These are phyloP conservation scores for Fusarium ramigenum DNA, from an alignment of 2,329 filamentous ascomycete species.

Conservation along the genomic window DNA sequence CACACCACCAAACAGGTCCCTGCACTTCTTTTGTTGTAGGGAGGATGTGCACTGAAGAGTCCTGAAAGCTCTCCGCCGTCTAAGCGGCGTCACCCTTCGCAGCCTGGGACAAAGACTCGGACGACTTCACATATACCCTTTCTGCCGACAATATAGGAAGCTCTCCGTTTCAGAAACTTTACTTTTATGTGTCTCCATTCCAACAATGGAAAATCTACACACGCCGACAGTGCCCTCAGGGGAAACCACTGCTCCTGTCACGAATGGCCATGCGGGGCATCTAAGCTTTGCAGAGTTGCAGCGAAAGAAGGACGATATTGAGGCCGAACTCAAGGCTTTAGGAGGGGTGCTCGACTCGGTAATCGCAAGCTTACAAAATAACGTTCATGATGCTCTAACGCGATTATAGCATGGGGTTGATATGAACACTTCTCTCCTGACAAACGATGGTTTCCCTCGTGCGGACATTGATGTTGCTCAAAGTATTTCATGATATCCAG, in stretches of 20 bases:
- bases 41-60: slow-evolving; percentile 8
- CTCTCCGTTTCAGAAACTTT: neutral
- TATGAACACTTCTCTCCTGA: slow-evolving; percentile 90
- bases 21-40: neutral
- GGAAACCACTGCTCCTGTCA: slow-evolving; percentile 69
- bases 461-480: slow-evolving; percentile 95
- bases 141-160: neutral
- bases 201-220: slow-evolving; percentile 64
- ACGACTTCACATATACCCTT: slow-evolving; percentile 10
- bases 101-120: slow-evolving; percentile 15
- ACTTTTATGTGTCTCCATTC: slow-evolving; percentile 21
- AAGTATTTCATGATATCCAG: slow-evolving; percentile 64
- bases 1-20: neutral
- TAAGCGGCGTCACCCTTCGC: slow-evolving; percentile 35
- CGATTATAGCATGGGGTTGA: slow-evolving; percentile 80
- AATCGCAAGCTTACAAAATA: slow-evolving; percentile 44
- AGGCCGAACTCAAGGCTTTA: slow-evolving; percentile 86
- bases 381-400: slow-evolving; percentile 31
- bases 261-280: slow-evolving; percentile 70
- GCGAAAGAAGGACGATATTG: slow-evolving; percentile 82
- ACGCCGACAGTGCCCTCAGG: slow-evolving; percentile 75
- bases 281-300: slow-evolving; percentile 83
- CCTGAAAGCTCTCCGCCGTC: slow-evolving; percentile 2
- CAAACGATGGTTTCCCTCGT: slow-evolving; percentile 89
- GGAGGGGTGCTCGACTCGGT: slow-evolving; percentile 90